Base-by-base conservation (phyloP, 306 rosid genomes). In the Malus asiatica region DNA sequence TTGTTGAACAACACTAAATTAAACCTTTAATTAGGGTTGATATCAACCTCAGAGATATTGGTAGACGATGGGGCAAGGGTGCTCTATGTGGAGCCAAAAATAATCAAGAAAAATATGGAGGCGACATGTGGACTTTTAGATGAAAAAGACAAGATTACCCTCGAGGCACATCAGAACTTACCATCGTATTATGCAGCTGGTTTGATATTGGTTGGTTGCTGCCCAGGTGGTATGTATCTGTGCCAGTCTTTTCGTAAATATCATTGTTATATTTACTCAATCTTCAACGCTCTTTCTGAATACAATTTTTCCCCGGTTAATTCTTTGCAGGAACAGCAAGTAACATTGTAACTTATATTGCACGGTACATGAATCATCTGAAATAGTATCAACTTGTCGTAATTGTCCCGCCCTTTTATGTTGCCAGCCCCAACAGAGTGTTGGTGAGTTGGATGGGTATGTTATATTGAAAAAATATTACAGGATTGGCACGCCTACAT, bases 131-230 rank as follows among this genome's bases (percentile, higher is more conserved):
- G 25, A 25, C 25, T 25, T 25, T 25, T 25, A 1, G 25, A 25
- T 25, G 25, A 25, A 25, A 25, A 25, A 25, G 25, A 25, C 25
- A 25, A 25, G 25, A 25, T 25, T 25, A 25, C 25, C 25, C 25
- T 25, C 25, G 25, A 25, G 25, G 25, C 25, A 25, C 25, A 25
- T 25, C 25, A 25, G 71, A 93, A 93, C 69, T 77, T 89, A 70
- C 92, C 98, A 22, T 82, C 98, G 42, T 81, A 89, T 83, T 91
- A 81, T 84, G 98, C 98, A 11, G 98, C 96, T 73, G 98, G 98
- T 76, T 81, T 91, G 76, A 91, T 93, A 77, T 80, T 93, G 84
- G 86, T 89, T 69, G 96, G 82, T 4, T 87, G 97, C 88, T 89
- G 97, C 75, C 98, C 98, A 1, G 98, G 93, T 8, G 98, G 98